These are phyloP conservation scores for Aspergillus sp. DNA, from an alignment of 2,329 filamentous ascomycete genomes.

Conservation along the genomic window DNA sequence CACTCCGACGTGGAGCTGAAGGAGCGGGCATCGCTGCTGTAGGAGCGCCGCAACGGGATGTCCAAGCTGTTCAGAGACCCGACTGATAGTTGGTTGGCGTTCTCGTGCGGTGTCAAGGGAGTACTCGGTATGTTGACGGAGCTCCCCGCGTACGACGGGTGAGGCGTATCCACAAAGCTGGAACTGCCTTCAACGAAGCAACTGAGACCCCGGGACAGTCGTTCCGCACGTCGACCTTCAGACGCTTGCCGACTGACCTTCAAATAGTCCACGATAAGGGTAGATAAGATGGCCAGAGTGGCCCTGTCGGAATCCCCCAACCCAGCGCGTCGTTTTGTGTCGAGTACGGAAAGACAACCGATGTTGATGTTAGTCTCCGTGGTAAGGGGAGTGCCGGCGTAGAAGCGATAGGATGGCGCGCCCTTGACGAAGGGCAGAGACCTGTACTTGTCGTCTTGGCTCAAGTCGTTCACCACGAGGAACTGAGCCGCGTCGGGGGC, in stretches of 20 bases:
- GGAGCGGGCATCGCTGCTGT: conserved; percentile 27
- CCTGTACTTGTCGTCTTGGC: conserved; percentile 38
- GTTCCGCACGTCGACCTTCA: conserved; percentile 52
- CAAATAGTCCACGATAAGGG: conserved; percentile 60
- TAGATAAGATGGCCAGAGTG: conserved; percentile 58
- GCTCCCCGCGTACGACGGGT: conserved; percentile 24
- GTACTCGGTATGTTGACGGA: conserved; percentile 17
- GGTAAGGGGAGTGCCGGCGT: conserved; percentile 61
- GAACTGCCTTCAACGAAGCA: conserved; percentile 55
- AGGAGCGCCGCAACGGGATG: conserved; percentile 23
- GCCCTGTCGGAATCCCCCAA: conserved; percentile 40
- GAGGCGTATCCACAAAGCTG: conserved; percentile 33
- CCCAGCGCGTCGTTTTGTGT: conserved; percentile 54
- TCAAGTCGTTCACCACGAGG: conserved; percentile 40
- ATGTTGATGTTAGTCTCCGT: conserved; percentile 58
- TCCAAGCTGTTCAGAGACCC: conserved; percentile 24
- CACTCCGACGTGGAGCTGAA: conserved; percentile 27
- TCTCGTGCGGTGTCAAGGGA: conserved; percentile 20
- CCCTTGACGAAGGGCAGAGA: conserved; percentile 34
- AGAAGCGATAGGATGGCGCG: conserved; percentile 46
- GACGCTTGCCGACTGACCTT: conserved; percentile 54
- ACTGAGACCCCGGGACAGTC: conserved; percentile 56
- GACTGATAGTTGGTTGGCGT: conserved; percentile 22
- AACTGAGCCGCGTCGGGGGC: conserved; percentile 24
- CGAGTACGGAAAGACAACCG: conserved; percentile 60